phyloP scores from a whole-genome alignment of 1,284 basidiomycete species.

The Afroboletus lepidellus region DNA sequence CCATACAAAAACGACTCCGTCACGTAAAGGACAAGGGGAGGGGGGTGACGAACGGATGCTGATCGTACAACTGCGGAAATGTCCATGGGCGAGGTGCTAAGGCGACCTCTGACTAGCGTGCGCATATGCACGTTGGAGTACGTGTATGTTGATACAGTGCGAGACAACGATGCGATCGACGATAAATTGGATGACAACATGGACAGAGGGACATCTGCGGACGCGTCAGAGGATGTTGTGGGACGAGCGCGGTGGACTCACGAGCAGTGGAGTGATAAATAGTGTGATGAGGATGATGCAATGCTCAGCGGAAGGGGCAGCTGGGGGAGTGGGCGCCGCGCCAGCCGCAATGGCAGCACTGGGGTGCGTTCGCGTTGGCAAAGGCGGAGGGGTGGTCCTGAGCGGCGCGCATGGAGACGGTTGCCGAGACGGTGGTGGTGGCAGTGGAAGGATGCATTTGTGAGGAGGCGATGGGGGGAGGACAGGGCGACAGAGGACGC shows the following conservation, averaged over 20 bases:
- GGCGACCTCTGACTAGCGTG: constrained; percentile 27
- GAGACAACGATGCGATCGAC: constrained; percentile 33
- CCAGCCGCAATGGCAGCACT: constrained; percentile 75
- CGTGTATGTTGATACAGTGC: constrained; percentile 35
- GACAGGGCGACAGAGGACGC: constrained; percentile 5
- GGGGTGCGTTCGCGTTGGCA: constrained; percentile 50
- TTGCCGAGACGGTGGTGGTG: constrained; percentile 3
- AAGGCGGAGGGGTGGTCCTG: constrained; percentile 21
- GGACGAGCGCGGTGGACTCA: constrained; percentile 12
- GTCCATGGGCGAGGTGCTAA: constrained; percentile 20
- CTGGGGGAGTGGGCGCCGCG: constrained; percentile 63
- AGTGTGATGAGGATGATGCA: constrained; percentile 13
- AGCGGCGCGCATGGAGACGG: constrained; percentile 20
- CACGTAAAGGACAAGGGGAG: constrained; percentile 8
- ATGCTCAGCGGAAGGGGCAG: constrained; percentile 57
- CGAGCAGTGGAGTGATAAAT: constrained; percentile 30
- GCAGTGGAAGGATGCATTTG: constrained; percentile 25
- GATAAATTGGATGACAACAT: constrained; percentile 31
- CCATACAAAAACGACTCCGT: constrained; percentile 17
- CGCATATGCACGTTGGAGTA: constrained; percentile 37
- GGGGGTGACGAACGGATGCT: constrained; percentile 10
- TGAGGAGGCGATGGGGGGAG: neutral
- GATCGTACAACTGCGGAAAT: constrained; percentile 30
- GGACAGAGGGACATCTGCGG: constrained; percentile 17
- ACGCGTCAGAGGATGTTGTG: constrained; percentile 1